phyloP scores from a whole-genome alignment of 495 filamentous ascomycete genomes.

The Neurospora sp. region DNA sequence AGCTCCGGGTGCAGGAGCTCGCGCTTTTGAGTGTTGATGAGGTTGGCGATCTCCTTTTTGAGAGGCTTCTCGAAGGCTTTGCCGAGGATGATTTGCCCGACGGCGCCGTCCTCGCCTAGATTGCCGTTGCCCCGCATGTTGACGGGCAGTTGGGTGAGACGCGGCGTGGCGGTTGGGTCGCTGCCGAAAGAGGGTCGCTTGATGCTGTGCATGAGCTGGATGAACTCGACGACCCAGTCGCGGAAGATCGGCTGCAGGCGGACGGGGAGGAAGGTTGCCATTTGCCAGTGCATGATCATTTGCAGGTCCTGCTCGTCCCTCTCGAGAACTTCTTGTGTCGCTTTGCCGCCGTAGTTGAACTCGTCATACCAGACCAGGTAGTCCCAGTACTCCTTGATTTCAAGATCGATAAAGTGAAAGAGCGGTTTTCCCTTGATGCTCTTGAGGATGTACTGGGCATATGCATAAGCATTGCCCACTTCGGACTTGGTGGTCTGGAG shows the following conservation, averaged over 20 bases:
- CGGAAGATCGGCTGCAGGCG: conserved; percentile 79
- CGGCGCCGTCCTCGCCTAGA: conserved; percentile 44
- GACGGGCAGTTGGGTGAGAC: conserved; percentile 68
- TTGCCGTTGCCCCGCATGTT: conserved; percentile 28
- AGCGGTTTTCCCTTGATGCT: conserved; percentile 89
- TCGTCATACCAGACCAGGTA: conserved; percentile 99
- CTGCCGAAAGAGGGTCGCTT: conserved; percentile 52
- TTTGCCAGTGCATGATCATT: conserved; percentile 97
- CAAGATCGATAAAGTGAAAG: conserved; percentile 94
- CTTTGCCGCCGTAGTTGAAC: conserved; percentile 96
- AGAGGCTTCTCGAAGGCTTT: conserved; percentile 78
- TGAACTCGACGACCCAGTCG: conserved; percentile 89
- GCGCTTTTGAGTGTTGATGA: conserved; percentile 74
- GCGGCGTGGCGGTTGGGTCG: conserved; percentile 47
- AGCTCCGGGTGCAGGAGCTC: conserved; percentile 87
- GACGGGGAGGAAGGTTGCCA: conserved; percentile 73
- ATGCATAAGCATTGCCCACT: conserved; percentile 94
- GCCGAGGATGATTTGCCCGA: conserved; percentile 50
- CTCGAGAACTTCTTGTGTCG: conserved; percentile 73
- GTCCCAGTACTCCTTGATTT: conserved; percentile 99
- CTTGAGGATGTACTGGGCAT: conserved; percentile 93
- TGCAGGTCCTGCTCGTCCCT: conserved; percentile 76
- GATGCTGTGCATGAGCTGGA: conserved; percentile 82
- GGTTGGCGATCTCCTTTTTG: conserved; percentile 70
- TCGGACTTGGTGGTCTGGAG: conserved; percentile 95